Conservation (phyloP, 148 eudicot species). For the Camellia granthamiana region DNA sequence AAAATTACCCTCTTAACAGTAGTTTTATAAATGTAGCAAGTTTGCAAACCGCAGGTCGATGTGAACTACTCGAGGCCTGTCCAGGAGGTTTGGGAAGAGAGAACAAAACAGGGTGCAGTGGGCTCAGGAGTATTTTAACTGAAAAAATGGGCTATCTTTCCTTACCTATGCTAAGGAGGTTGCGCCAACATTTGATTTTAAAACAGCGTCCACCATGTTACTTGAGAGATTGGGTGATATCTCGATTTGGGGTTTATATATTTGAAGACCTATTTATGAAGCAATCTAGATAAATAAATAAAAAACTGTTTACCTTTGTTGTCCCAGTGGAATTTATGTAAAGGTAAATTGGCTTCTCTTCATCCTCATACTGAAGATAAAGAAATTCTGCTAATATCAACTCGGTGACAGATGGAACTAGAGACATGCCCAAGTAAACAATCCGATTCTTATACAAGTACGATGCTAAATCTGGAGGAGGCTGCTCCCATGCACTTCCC, state of each 20-base stretch:
- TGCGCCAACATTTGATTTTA: background rate
- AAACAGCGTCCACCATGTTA: background rate
- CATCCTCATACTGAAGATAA: constrained; percentile 79
- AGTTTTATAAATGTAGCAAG: too few species aligned
- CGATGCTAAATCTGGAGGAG: constrained; percentile 96
- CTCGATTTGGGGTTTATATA: background rate
- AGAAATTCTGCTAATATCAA: constrained; percentile 76
- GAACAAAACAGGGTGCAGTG: too few species aligned
- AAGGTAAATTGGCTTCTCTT: constrained; percentile 77
- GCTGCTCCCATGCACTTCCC: constrained; percentile 86
- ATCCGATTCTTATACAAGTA: constrained; percentile 75
- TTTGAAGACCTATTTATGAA: background rate
- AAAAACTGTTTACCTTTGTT: constrained; percentile 49
- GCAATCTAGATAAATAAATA: background rate
- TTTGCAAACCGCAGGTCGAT: too few species aligned
- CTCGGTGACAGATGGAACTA: constrained; percentile 69
- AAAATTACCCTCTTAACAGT: background rate
- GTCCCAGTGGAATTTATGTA: constrained; percentile 93
- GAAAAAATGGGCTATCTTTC: background rate
- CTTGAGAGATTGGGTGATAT: background rate
- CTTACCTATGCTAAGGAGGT: background rate
- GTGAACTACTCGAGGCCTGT: too few species aligned
- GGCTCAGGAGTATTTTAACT: too few species aligned
- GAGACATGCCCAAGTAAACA: constrained; percentile 82
- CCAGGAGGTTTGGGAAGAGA: too few species aligned